Evolutionary conservation across 202 grass and related monocot species (phyloP).

Genomic region (Schoenoplectus triqueter): DNA sequence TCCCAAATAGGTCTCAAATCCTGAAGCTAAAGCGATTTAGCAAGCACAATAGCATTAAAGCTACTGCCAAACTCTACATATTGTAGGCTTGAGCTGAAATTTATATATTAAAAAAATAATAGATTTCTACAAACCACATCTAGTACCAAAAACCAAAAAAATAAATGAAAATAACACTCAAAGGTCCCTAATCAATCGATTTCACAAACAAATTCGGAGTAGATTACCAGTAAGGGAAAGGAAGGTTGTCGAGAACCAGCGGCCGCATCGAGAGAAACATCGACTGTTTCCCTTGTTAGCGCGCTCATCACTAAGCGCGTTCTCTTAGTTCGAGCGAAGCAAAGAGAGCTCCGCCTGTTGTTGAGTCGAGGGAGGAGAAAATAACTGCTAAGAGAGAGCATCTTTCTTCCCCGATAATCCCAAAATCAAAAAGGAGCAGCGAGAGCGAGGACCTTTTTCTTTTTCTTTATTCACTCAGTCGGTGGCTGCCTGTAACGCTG

Average conservation of each 20-base stretch:
- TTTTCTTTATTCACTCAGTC: no score
- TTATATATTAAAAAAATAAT: background rate
- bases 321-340: background rate
- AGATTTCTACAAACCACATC: background rate
- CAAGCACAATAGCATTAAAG: background rate
- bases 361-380: background rate
- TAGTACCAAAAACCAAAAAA: background rate
- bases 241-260: background rate
- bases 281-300: background rate
- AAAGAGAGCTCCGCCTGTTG: background rate
- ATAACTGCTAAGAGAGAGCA: conserved; percentile 16
- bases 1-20: conserved; percentile 1
- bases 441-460: no score
- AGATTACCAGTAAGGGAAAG: conserved; percentile 38
- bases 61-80: background rate
- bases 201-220: background rate
- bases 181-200: background rate
- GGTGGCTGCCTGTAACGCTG: no score
- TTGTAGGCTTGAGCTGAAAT: background rate
- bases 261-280: background rate
- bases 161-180: background rate
- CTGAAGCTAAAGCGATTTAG: background rate
- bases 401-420: background rate
- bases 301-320: background rate
- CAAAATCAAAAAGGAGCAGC: no score